Conservation (phyloP, 2,329 filamentous ascomycete genomes). For the Stagonosporopsis chrysanthemi region DNA sequence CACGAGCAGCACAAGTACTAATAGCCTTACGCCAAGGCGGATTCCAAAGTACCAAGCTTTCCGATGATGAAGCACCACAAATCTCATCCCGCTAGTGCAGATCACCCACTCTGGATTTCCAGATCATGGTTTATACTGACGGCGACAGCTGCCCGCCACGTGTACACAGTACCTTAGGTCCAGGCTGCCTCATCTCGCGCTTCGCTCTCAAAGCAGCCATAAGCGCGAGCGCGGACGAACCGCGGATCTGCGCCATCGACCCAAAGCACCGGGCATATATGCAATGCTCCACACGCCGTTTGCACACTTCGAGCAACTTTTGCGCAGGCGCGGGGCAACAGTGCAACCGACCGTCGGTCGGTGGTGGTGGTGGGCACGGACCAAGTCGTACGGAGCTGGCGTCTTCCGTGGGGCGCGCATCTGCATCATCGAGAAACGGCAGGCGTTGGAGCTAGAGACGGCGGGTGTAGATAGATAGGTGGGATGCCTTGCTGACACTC, state of each 20-base stretch:
- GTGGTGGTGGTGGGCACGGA: not conserved
- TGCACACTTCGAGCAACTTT: not conserved
- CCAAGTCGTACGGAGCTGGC: conserved; percentile 2
- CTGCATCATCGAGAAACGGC: conserved; percentile 21
- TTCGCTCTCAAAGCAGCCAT: not conserved
- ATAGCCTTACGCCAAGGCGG: conserved; percentile 8
- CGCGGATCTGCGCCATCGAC: not conserved
- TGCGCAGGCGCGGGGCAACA: conserved; percentile 5
- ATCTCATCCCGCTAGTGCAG: not conserved
- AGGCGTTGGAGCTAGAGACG: conserved; percentile 16
- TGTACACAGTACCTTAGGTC: not conserved
- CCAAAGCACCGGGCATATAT: not conserved
- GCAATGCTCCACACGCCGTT: not conserved
- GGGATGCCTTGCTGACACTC: not conserved
- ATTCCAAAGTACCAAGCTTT: not conserved
- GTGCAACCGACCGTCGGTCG: conserved; percentile 4
- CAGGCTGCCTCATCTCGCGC: not conserved
- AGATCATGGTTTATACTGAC: not conserved
- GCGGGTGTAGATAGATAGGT: not conserved
- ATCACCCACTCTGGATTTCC: not conserved
- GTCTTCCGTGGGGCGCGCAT: conserved; percentile 2
- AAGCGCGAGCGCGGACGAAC: conserved; percentile 9
- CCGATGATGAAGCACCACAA: conserved; percentile 1
- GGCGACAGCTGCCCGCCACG: not conserved
- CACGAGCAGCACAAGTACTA: not conserved